Evolutionary conservation across 2,329 filamentous ascomycete genomes (phyloP).

Genomic region (Scedosporium boydii): DNA sequence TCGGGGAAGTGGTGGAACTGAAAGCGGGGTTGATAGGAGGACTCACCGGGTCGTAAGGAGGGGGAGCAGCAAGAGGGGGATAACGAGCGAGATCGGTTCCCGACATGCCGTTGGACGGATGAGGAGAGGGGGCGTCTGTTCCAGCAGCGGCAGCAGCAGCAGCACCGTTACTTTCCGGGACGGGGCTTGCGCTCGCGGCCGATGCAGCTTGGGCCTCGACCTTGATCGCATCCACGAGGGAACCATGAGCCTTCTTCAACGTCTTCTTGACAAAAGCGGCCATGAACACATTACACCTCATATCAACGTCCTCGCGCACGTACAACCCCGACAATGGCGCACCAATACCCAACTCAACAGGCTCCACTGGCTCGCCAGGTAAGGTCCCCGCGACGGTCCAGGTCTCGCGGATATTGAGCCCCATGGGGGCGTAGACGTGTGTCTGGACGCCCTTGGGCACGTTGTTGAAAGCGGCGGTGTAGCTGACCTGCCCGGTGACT

Average conservation of each 20-base stretch:
- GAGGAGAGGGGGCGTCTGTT: not conserved
- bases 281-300: conserved; percentile 72
- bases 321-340: conserved; percentile 63
- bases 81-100: not conserved
- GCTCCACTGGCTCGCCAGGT: conserved; percentile 58
- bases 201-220: not conserved
- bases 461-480: conserved; percentile 74
- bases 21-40: not conserved
- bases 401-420: conserved; percentile 67
- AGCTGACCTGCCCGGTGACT: conserved; percentile 52
- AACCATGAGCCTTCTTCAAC: conserved; percentile 63
- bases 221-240: conserved; percentile 40
- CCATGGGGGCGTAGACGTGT: conserved; percentile 74
- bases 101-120: not conserved
- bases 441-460: conserved; percentile 65
- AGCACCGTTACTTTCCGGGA: not conserved
- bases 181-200: not conserved
- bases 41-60: not conserved
- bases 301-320: conserved; percentile 72
- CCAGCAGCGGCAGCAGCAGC: not conserved
- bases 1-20: not conserved
- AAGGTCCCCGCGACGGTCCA: conserved; percentile 68
- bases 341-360: conserved; percentile 55
- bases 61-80: not conserved
- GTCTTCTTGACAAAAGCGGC: conserved; percentile 73